Conservation (phyloP, 1,284 basidiomycete species). For the Hypsizygus ulmarius region DNA sequence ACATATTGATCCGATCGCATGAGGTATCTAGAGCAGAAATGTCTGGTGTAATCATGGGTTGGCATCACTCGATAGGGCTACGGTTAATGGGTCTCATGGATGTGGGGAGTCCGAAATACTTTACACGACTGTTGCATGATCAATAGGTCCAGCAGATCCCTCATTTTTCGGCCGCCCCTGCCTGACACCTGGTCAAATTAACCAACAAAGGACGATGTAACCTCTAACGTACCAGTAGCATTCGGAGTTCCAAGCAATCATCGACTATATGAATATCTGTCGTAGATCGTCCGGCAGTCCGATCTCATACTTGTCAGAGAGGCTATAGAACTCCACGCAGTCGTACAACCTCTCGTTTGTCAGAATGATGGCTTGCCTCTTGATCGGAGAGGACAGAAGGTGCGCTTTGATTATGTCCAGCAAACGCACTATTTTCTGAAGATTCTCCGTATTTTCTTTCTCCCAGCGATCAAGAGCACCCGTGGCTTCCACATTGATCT, state of each 20-base stretch:
- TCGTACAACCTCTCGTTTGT: not conserved
- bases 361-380: conserved; percentile 15
- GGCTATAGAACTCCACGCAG: conserved; percentile 11
- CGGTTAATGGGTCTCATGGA: no score
- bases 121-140: no score
- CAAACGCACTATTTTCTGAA: conserved; percentile 16
- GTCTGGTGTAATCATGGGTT: no score
- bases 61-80: no score
- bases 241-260: not conserved
- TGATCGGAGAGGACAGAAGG: conserved; percentile 10
- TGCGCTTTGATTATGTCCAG: conserved; percentile 18
- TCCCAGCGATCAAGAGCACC: conserved; percentile 17
- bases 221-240: no score
- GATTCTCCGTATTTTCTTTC: conserved; percentile 7
- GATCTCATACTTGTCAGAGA: conserved; percentile 9
- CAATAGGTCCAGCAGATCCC: no score
- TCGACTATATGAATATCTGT: conserved; percentile 4
- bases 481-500: conserved; percentile 6
- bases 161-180: no score
- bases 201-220: no score
- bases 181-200: no score
- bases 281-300: conserved; percentile 16
- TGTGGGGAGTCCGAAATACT: no score
- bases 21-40: no score
- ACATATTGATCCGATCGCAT: no score